A percentile compares a stretch with the other conserved stretches of the same genome.
These are phyloP conservation scores for Colletotrichum sojae DNA, from an alignment of 2,329 filamentous ascomycete genomes.

Conservation along the genomic window DNA sequence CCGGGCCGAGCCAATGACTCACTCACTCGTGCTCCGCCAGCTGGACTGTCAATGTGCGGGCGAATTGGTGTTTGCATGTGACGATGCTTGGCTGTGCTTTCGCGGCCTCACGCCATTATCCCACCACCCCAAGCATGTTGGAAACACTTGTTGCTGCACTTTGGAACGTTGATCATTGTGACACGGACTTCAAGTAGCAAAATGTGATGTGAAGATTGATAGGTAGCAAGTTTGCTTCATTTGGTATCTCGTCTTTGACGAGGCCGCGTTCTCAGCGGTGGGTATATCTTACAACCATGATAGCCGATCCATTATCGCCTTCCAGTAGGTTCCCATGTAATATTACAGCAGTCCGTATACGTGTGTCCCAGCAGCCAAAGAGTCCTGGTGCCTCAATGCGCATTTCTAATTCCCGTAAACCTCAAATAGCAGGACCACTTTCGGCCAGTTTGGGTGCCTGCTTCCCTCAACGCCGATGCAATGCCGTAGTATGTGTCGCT, in stretches of 20 bases:
- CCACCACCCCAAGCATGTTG: background rate
- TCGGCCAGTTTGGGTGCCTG: background rate
- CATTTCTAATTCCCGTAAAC: constrained; percentile 25
- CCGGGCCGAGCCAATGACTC: constrained; percentile 11
- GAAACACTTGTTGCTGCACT: background rate
- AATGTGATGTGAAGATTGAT: background rate
- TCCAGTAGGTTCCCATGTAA: constrained; percentile 5
- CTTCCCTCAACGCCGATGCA: constrained; percentile 29
- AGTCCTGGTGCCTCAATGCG: constrained; percentile 38
- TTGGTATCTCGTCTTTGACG: constrained; percentile 16
- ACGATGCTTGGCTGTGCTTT: background rate
- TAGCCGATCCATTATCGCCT: constrained; percentile 8
- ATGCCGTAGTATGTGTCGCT: constrained; percentile 16
- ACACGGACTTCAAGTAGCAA: background rate
- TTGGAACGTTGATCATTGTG: background rate
- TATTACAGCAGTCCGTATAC: constrained; percentile 17
- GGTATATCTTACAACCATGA: constrained; percentile 31
- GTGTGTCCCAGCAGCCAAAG: constrained; percentile 25
- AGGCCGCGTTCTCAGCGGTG: constrained; percentile 29
- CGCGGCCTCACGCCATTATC: constrained; percentile 1
- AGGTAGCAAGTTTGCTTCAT: background rate
- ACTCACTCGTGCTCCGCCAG: background rate
- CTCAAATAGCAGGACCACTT: constrained; percentile 8
- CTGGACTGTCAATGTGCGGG: background rate
- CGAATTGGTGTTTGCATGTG: constrained; percentile 7